A percentile compares a stretch with the other conserved stretches of the same genome.
phyloP scores from a whole-genome alignment of 106 monocot species.

The Vanilla planifolia region DNA sequence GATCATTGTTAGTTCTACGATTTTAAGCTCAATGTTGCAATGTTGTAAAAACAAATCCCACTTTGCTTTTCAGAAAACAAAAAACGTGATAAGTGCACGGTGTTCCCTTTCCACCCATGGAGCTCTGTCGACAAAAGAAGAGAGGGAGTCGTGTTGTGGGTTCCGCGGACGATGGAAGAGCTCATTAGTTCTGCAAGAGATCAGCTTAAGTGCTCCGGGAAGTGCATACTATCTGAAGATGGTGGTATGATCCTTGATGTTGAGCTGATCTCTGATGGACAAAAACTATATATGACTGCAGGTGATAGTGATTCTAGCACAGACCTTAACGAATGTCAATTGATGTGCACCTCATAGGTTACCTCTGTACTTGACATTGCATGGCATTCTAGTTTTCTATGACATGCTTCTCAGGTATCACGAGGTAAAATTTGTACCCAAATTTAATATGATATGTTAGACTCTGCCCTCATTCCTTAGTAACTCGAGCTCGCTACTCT shows the following conservation, averaged over 20 bases:
- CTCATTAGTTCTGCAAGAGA: constrained; percentile 47
- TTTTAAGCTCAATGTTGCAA: no score
- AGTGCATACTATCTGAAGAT: constrained; percentile 61
- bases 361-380: no score
- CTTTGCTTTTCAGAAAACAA: constrained; percentile 31
- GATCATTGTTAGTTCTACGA: no score
- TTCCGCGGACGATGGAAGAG: constrained; percentile 59
- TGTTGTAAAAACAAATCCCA: no score
- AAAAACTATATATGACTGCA: constrained; percentile 52
- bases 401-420: no score
- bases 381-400: no score
- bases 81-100: constrained; percentile 49
- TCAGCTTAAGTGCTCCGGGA: constrained; percentile 37
- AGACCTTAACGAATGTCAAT: not conserved
- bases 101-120: constrained; percentile 90
- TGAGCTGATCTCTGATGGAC: constrained; percentile 58
- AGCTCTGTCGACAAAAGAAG: constrained; percentile 26
- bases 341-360: no score
- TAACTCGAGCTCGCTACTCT: no score
- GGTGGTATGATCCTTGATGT: constrained; percentile 59
- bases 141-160: constrained; percentile 79
- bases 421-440: no score
- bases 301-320: not conserved
- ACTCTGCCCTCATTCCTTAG: no score
- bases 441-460: no score